These are phyloP conservation scores for Fraxinus ornus DNA, from an alignment of 305 asterid genomes.

Conservation along the genomic window DNA sequence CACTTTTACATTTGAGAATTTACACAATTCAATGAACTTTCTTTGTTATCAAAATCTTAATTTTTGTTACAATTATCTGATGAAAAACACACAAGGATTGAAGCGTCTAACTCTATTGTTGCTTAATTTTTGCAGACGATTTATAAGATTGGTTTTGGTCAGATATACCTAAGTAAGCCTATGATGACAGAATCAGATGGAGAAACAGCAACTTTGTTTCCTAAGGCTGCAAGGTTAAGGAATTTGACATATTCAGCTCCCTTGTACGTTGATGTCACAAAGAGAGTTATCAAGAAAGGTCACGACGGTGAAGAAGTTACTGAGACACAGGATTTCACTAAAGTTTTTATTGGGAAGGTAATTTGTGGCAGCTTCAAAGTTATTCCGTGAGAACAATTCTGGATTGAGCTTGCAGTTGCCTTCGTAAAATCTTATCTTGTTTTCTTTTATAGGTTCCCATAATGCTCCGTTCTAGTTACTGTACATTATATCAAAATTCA, in stretches of 20 bases:
- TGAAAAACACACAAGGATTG: background rate
- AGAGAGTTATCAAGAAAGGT: constrained; percentile 89
- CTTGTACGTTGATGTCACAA: constrained; percentile 83
- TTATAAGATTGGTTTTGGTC: constrained; percentile 88
- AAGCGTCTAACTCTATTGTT: constrained; percentile 16
- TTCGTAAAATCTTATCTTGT: constrained; percentile 13
- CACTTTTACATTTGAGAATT: background rate
- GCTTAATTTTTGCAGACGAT: constrained; percentile 60
- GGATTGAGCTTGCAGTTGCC: background rate
- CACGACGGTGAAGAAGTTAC: constrained; percentile 99
- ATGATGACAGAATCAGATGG: constrained; percentile 99
- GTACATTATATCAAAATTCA: constrained; percentile 82
- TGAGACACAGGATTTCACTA: constrained; percentile 94
- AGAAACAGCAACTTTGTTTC: constrained; percentile 96
- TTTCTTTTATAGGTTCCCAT: constrained; percentile 69
- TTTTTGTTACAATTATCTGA: background rate
- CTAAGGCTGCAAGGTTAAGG: constrained; percentile 98
- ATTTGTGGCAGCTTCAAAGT: constrained; percentile 4
- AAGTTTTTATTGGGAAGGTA: constrained; percentile 99
- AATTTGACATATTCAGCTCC: constrained; percentile 98
- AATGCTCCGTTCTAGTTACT: constrained; percentile 95
- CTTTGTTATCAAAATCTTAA: constrained; percentile 3
- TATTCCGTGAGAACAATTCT: background rate
- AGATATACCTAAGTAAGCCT: constrained; percentile 95
- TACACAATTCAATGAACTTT: background rate